Conservation (phyloP, 305 asterid genomes). For the Ajuga reptans region DNA sequence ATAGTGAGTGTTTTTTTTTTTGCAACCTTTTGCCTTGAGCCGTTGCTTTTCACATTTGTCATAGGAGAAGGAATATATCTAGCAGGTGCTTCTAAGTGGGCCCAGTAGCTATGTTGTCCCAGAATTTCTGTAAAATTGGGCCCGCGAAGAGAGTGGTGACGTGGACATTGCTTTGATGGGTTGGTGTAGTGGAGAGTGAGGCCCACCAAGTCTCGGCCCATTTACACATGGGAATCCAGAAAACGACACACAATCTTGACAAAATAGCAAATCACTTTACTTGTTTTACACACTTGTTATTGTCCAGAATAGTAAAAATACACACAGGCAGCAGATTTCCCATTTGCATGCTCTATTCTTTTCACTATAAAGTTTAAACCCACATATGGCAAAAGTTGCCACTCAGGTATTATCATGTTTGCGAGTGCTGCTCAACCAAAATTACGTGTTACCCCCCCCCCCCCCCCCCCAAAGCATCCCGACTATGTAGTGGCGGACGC, state of each 20-base stretch:
- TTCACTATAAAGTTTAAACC: constrained; percentile 32
- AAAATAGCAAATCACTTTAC: constrained; percentile 30
- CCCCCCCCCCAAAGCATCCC: too few species aligned
- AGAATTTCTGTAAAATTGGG: constrained; percentile 20
- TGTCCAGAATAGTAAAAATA: not conserved
- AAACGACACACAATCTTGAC: constrained; percentile 7
- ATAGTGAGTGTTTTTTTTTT: too few species aligned
- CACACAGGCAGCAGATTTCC: not conserved
- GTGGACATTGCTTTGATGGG: constrained; percentile 49
- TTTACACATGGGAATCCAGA: constrained; percentile 32
- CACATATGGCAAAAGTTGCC: constrained; percentile 27
- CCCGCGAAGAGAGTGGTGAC: constrained; percentile 38
- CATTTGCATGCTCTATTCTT: constrained; percentile 34
- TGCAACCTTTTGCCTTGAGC: constrained; percentile 33
- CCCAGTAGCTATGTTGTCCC: constrained; percentile 33
- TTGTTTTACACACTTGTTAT: constrained; percentile 32
- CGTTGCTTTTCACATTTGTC: constrained; percentile 45
- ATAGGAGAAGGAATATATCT: constrained; percentile 37
- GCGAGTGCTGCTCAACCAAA: constrained; percentile 8
- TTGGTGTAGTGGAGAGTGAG: constrained; percentile 55
- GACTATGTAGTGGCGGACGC: too few species aligned
- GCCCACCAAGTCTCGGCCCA: constrained; percentile 55
- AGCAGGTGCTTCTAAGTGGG: constrained; percentile 26
- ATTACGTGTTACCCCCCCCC: not conserved
- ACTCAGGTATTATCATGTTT: constrained; percentile 7